These are phyloP conservation scores for Didymella pomorum DNA, from an alignment of 2,329 filamentous ascomycete species.

Conservation along the genomic window DNA sequence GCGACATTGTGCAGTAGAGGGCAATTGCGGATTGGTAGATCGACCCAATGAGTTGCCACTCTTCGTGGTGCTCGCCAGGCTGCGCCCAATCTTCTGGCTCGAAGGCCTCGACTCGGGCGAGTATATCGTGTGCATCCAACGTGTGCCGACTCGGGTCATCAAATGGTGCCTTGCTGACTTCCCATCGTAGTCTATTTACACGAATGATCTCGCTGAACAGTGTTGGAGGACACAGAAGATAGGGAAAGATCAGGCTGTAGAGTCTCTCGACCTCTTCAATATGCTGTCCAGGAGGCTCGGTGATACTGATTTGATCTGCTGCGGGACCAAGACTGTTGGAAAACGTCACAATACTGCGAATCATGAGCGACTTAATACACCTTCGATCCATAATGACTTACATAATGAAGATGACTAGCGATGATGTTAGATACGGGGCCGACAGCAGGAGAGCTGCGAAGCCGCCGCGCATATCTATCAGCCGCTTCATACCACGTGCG, in stretches of 20 bases:
- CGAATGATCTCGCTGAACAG: constrained; percentile 38
- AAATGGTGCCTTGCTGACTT: constrained; percentile 21
- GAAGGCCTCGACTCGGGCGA: constrained; percentile 34
- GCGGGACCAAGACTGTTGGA: constrained; percentile 41
- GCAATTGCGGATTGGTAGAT: constrained; percentile 37
- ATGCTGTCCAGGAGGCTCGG: constrained; percentile 20
- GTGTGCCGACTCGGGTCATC: constrained; percentile 2
- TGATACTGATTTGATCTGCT: constrained; percentile 35
- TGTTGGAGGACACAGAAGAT: constrained; percentile 35
- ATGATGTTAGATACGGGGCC: constrained; percentile 29
- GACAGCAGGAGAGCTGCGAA: constrained; percentile 27
- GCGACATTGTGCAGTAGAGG: constrained; percentile 41
- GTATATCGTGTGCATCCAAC: constrained; percentile 31
- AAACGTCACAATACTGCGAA: constrained; percentile 31
- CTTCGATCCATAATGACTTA: constrained; percentile 15
- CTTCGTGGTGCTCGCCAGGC: constrained; percentile 26
- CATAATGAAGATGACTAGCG: constrained; percentile 39
- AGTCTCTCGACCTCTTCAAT: constrained; percentile 28
- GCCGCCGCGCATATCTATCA: constrained; percentile 43
- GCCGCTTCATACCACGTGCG: constrained; percentile 33
- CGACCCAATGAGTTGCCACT: constrained; percentile 37
- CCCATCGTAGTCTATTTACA: constrained; percentile 34
- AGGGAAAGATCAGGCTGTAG: constrained; percentile 41
- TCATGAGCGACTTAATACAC: not conserved
- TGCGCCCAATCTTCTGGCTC: constrained; percentile 39